A percentile compares a stretch with the other conserved stretches of the same genome.
Evolutionary conservation across 345 rosid species (phyloP).

Genomic region (Gossypium longicalyx): DNA sequence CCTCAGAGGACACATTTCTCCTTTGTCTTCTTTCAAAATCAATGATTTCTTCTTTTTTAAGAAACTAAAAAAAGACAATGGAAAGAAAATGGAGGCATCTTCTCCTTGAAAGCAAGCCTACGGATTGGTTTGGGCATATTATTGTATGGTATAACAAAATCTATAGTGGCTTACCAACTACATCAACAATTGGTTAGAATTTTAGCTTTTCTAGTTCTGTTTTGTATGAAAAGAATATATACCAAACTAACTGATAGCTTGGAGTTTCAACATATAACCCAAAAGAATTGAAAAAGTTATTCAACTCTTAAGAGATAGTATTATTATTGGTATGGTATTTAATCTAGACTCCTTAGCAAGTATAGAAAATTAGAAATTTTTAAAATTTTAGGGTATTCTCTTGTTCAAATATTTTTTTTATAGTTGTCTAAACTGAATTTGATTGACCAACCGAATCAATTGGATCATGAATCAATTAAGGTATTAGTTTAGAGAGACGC

Average conservation of each 20-base stretch:
- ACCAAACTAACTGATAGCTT: background rate
- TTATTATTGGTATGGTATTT: background rate
- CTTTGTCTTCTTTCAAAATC: background rate
- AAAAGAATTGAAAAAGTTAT: background rate
- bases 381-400: no score
- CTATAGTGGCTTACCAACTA: background rate
- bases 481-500: fast-evolving
- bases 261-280: background rate
- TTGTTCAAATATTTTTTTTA: no score
- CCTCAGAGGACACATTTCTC: conserved; percentile 75
- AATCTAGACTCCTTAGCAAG: background rate
- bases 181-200: background rate
- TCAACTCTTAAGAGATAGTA: background rate
- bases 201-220: background rate
- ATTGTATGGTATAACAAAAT: background rate
- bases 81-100: background rate
- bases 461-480: fast-evolving
- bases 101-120: background rate
- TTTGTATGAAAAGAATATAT: background rate
- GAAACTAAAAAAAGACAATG: background rate
- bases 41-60: background rate
- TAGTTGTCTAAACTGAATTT: no score
- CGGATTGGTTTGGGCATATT: background rate
- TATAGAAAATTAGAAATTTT: no score
- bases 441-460: fast-evolving